These are phyloP conservation scores for Fraxinus baroniana DNA, from an alignment of 305 asterid genomes.

Conservation along the genomic window DNA sequence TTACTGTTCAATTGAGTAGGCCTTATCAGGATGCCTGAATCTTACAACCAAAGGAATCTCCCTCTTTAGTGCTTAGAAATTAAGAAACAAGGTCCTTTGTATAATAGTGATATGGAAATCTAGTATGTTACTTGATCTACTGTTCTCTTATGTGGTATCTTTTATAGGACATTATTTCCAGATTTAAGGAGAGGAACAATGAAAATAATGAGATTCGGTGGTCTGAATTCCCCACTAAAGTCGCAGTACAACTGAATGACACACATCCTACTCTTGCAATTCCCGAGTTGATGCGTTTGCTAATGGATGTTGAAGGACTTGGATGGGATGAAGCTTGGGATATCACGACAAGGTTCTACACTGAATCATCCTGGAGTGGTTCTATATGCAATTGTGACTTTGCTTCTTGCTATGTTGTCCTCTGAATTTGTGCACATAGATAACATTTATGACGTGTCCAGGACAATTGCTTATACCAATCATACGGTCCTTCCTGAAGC, in stretches of 20 bases:
- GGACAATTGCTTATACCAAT: conserved; percentile 96
- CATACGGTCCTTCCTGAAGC: conserved; percentile 99
- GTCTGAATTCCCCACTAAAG: conserved; percentile 89
- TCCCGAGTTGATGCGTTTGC: conserved; percentile 96
- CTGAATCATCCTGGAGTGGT: conserved; percentile 6
- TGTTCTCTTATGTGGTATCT: conserved; percentile 23
- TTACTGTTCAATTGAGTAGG: conserved; percentile 5
- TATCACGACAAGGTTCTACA: conserved; percentile 69
- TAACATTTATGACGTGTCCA: conserved; percentile 33
- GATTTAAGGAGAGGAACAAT: conserved; percentile 80
- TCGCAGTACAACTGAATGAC: conserved; percentile 95
- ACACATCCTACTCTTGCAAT: conserved; percentile 98
- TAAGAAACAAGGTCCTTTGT: conserved; percentile 5
- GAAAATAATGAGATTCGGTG: conserved; percentile 55
- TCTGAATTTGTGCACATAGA: conserved; percentile 24
- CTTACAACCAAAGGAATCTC: background rate
- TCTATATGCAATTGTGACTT: conserved; percentile 5
- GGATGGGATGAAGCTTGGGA: conserved; percentile 99
- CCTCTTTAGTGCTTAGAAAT: conserved; percentile 10
- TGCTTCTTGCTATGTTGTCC: conserved; percentile 20
- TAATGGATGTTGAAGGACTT: conserved; percentile 88
- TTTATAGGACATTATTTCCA: conserved; percentile 80
- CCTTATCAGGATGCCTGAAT: conserved; percentile 1
- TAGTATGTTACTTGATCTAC: conserved; percentile 10
- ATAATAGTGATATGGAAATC: conserved; percentile 23